A percentile compares a stretch with the other conserved stretches of the same genome.
Evolutionary conservation across 306 rosid genomes (phyloP).

Genomic region (Boehmeria nivea): DNA sequence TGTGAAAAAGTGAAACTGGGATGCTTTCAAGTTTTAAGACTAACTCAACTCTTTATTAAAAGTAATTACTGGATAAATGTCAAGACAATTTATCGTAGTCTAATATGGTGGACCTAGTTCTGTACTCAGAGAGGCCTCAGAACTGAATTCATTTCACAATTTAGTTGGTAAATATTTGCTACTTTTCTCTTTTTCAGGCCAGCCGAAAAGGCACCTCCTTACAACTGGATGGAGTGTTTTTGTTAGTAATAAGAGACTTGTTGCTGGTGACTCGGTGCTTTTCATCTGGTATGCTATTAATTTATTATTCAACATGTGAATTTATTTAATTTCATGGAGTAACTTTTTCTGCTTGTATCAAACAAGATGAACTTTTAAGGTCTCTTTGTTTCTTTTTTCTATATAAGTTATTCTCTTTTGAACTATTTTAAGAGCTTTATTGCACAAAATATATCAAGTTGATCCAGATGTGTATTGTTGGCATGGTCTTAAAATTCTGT

Average conservation of each 20-base stretch:
- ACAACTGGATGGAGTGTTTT: constrained; percentile 99
- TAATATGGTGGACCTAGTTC: too few species aligned
- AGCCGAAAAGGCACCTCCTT: constrained; percentile 97
- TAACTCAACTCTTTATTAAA: background rate
- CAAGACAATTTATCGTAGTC: too few species aligned
- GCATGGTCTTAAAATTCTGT: too few species aligned
- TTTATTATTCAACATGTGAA: constrained; percentile 4
- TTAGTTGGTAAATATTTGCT: constrained; percentile 3
- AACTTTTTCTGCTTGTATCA: background rate
- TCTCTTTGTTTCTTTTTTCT: background rate
- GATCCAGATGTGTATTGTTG: too few species aligned
- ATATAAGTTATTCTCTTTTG: too few species aligned
- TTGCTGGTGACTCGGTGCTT: constrained; percentile 97
- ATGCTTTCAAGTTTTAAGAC: background rate
- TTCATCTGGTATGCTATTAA: constrained; percentile 71
- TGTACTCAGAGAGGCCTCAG: too few species aligned
- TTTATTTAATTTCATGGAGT: background rate
- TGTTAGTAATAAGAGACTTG: constrained; percentile 93
- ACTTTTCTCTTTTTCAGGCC: constrained; percentile 51
- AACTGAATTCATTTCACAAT: too few species aligned
- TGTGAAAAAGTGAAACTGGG: background rate
- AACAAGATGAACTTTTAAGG: background rate
- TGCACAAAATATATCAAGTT: too few species aligned
- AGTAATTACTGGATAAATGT: background rate
- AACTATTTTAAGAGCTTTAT: too few species aligned